These are phyloP conservation scores for Paratinospora sagittata DNA, from an alignment of 164 flowering plant species.

Conservation along the genomic window DNA sequence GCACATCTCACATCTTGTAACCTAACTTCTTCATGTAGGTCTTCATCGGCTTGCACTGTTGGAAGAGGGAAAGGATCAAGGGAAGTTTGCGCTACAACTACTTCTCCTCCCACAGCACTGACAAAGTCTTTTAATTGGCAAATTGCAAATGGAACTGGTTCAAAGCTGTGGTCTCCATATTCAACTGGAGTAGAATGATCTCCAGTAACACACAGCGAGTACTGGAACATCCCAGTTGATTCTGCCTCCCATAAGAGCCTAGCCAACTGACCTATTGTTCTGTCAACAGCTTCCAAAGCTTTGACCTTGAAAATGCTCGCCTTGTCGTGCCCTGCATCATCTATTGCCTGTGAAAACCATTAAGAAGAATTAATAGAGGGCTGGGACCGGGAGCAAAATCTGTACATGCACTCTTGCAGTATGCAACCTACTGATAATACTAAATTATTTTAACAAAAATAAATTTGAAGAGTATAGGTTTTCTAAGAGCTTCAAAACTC, in stretches of 20 bases:
- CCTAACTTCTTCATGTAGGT: conserved; percentile 22
- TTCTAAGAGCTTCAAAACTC: background rate
- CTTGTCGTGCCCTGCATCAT: conserved; percentile 98
- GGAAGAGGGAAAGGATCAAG: conserved; percentile 90
- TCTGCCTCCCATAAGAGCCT: conserved; percentile 82
- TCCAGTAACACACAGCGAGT: conserved; percentile 79
- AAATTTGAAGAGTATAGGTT: background rate
- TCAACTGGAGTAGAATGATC: conserved; percentile 98
- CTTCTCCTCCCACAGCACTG: conserved; percentile 70
- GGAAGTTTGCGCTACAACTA: conserved; percentile 35
- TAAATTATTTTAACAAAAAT: no score
- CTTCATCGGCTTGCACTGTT: conserved; percentile 40
- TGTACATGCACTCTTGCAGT: background rate
- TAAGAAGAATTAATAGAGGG: background rate
- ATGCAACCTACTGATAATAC: background rate
- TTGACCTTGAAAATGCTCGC: conserved; percentile 75
- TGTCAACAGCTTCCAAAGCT: conserved; percentile 82
- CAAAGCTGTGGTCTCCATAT: conserved; percentile 97
- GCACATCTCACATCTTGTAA: conserved; percentile 13
- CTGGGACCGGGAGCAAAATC: background rate
- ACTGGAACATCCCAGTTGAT: conserved; percentile 51
- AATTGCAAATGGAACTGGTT: conserved; percentile 82
- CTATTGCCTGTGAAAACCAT: conserved; percentile 63
- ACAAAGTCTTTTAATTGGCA: conserved; percentile 70
- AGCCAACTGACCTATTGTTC: conserved; percentile 77